phyloP scores from a whole-genome alignment of 768 basidiomycete species.

The Suillus subalutaceus region DNA sequence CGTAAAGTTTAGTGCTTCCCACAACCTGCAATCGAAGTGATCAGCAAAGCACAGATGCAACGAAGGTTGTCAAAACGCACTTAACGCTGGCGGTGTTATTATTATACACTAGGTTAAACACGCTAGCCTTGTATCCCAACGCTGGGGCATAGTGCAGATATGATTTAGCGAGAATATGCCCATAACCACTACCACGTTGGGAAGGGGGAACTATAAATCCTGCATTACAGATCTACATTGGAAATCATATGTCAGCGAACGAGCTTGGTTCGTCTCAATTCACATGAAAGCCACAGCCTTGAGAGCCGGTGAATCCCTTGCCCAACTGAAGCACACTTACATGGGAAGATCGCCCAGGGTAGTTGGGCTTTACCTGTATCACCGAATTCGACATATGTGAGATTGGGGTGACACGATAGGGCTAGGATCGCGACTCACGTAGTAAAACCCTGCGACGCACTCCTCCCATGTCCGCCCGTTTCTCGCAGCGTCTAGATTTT shows the following conservation, averaged over 20 bases:
- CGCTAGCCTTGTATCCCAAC: conserved; percentile 75
- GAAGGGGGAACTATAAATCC: conserved; percentile 79
- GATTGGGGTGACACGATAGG: conserved; percentile 11
- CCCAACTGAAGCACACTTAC: conserved; percentile 47
- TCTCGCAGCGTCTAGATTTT: conserved; percentile 46
- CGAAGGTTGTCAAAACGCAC: conserved; percentile 38
- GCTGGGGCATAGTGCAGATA: conserved; percentile 81
- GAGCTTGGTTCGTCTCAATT: neutral
- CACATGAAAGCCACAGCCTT: neutral
- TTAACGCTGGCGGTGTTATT: conserved; percentile 77
- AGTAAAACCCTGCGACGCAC: conserved; percentile 77
- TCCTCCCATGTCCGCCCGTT: conserved; percentile 63
- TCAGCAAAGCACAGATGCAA: conserved; percentile 3
- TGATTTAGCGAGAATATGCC: conserved; percentile 71
- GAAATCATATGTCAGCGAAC: neutral
- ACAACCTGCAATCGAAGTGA: conserved; percentile 51
- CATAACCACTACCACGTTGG: conserved; percentile 69
- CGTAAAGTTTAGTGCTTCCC: conserved; percentile 82
- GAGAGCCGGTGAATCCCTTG: neutral
- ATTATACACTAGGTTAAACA: conserved; percentile 91
- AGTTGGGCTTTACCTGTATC: conserved; percentile 77
- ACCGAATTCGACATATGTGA: conserved; percentile 8
- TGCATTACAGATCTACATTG: conserved; percentile 76
- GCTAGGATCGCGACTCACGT: conserved; percentile 48
- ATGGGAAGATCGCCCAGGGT: conserved; percentile 88